A percentile compares a stretch with the other conserved stretches of the same genome.
Evolutionary conservation across 2,329 filamentous ascomycete genomes (phyloP).

Genomic region (Hortaea werneckii): DNA sequence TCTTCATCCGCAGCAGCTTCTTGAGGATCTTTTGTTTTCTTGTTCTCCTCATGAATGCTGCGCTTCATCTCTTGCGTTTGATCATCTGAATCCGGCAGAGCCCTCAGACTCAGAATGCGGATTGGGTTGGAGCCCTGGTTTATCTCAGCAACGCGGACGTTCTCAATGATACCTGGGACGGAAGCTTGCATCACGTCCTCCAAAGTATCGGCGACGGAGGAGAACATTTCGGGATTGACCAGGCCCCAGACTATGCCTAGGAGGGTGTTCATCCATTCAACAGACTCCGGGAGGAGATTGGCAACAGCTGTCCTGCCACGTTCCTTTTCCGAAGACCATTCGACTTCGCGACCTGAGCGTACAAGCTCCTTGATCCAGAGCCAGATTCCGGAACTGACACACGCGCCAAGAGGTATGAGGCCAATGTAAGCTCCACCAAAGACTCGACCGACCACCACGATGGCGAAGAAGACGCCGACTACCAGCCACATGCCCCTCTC

Average conservation of each 20-base stretch:
- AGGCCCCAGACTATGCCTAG: slow-evolving; percentile 78
- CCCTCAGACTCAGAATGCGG: slow-evolving; percentile 75
- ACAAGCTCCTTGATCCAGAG: slow-evolving; percentile 86
- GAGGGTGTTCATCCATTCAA: slow-evolving; percentile 88
- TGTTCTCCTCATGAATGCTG: slow-evolving; percentile 66
- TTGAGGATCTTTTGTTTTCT: slow-evolving; percentile 72
- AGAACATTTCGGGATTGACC: slow-evolving; percentile 91
- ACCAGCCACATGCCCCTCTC: slow-evolving; percentile 62
- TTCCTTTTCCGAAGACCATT: slow-evolving; percentile 81
- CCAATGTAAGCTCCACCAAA: slow-evolving; percentile 72
- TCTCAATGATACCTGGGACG: slow-evolving; percentile 81
- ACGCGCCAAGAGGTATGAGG: slow-evolving; percentile 61
- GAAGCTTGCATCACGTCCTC: slow-evolving; percentile 97
- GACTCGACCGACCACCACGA: slow-evolving; percentile 66
- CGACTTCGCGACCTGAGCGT: slow-evolving; percentile 66
- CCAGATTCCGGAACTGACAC: slow-evolving; percentile 67
- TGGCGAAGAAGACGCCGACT: slow-evolving; percentile 58
- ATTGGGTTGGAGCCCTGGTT: slow-evolving; percentile 87
- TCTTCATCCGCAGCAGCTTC: slow-evolving; percentile 83
- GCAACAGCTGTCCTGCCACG: slow-evolving; percentile 74
- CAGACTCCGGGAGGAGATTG: slow-evolving; percentile 85
- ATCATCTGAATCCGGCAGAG: slow-evolving; percentile 60
- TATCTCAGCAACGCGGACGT: slow-evolving; percentile 89
- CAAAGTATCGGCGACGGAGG: slow-evolving; percentile 80
- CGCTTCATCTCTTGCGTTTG: slow-evolving; percentile 76